A percentile compares a stretch with the other conserved stretches of the same genome.
Conservation (phyloP, 2,329 filamentous ascomycete genomes). For the Epichloe gansuensis region DNA sequence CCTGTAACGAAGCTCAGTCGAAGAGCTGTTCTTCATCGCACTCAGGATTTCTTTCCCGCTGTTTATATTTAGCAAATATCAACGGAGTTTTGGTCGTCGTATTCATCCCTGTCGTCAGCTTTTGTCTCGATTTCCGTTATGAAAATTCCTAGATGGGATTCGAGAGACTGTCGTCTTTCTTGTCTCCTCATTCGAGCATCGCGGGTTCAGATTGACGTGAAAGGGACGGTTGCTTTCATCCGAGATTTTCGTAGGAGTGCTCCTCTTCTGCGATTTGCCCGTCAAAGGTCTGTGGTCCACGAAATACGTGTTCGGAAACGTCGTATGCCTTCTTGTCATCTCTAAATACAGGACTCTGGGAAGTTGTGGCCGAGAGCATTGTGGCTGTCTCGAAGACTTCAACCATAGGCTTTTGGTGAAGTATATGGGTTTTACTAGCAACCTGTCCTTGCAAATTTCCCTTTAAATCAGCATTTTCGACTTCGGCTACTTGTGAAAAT, state of each 20-base stretch:
- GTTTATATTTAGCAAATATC: not conserved
- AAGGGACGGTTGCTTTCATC: no score
- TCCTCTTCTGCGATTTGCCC: not conserved
- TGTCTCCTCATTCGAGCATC: not conserved
- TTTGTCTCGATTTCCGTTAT: not conserved
- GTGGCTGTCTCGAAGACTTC: not conserved
- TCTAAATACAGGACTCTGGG: not conserved
- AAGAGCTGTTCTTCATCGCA: no score
- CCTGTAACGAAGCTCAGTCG: no score
- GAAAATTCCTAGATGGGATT: not conserved
- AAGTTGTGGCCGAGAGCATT: not conserved
- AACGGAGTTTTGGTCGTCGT: not conserved
- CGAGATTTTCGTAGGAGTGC: not conserved
- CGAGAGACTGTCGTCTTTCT: not conserved
- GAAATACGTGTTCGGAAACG: not conserved
- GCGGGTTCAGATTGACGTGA: not conserved
- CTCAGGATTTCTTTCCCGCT: no score
- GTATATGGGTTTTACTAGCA: not conserved
- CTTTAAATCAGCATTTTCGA: not conserved
- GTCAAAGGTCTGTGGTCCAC: not conserved
- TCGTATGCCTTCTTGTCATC: not conserved
- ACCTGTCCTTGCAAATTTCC: no score
- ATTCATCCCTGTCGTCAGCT: not conserved
- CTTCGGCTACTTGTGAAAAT: not conserved
- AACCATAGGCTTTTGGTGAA: not conserved